These are phyloP conservation scores for Phytophthora megakarya DNA, from an alignment of 352 stramenopile genomes.

Conservation along the genomic window DNA sequence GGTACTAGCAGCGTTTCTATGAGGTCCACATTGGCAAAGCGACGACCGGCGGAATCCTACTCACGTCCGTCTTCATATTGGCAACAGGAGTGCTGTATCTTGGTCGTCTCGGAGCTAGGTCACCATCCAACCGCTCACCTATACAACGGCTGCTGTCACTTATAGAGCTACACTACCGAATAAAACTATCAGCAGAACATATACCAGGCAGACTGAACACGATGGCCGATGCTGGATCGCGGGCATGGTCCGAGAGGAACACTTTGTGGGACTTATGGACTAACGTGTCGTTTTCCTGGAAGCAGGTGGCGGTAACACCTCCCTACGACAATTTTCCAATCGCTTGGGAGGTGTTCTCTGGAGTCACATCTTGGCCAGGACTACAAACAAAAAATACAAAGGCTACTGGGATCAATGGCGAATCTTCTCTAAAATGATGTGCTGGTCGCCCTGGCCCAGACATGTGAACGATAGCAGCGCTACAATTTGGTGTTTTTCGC, in stretches of 20 bases:
- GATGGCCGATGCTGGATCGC: slow-evolving; percentile 17
- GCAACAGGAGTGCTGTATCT: slow-evolving; percentile 23
- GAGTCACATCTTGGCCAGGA: slow-evolving; percentile 1
- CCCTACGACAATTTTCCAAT: slow-evolving; percentile 27
- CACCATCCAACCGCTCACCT: not conserved
- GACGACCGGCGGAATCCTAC: not conserved
- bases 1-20: slow-evolving; percentile 11
- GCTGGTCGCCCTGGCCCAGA: slow-evolving; percentile 12
- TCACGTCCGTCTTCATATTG: slow-evolving; percentile 18
- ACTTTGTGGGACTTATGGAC: slow-evolving; percentile 7
- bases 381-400: slow-evolving; percentile 19
- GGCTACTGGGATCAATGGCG: slow-evolving; percentile 17
- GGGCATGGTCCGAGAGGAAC: slow-evolving; percentile 1
- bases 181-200: slow-evolving; percentile 20
- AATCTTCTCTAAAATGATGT: slow-evolving; percentile 9
- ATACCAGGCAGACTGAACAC: slow-evolving; percentile 21
- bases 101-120: not conserved
- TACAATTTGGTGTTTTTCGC: slow-evolving; percentile 3
- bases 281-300: slow-evolving; percentile 24
- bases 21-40: not conserved
- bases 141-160: slow-evolving; percentile 25
- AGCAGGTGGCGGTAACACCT: slow-evolving; percentile 7
- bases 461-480: no score
- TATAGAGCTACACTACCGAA: slow-evolving; percentile 14
- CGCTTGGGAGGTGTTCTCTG: slow-evolving; percentile 17